phyloP scores from a whole-genome alignment of 2,329 filamentous ascomycete genomes.

The Macroventuria anomochaeta region DNA sequence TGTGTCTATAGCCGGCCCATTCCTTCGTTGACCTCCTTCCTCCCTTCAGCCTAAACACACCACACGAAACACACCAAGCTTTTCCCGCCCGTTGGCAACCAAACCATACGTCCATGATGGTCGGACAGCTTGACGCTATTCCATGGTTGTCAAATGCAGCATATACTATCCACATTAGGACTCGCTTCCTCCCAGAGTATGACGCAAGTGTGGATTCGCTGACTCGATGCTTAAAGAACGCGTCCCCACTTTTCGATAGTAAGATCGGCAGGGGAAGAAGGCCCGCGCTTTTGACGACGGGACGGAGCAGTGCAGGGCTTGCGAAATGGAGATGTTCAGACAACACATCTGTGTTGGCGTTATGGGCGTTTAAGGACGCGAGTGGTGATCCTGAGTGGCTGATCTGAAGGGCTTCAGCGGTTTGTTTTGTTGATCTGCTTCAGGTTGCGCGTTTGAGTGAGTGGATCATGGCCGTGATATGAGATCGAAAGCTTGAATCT shows the following conservation, averaged over 20 bases:
- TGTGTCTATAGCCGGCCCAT: not conserved
- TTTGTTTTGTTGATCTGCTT: conserved; percentile 2
- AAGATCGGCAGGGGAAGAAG: conserved; percentile 30
- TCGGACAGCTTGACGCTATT: conserved; percentile 8
- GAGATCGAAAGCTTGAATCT: conserved; percentile 9
- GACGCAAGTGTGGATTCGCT: conserved; percentile 16
- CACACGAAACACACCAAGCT: conserved; percentile 5
- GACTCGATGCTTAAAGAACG: conserved; percentile 3
- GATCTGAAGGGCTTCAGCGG: not conserved
- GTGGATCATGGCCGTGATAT: not conserved
- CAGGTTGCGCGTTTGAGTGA: not conserved
- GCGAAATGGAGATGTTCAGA: conserved; percentile 16
- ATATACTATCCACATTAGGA: not conserved
- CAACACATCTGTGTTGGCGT: conserved; percentile 3
- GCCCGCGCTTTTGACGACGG: conserved; percentile 3
- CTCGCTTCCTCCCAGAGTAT: conserved; percentile 12
- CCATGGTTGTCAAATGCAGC: conserved; percentile 3
- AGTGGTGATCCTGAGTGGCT: not conserved
- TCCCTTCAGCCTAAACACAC: conserved; percentile 3
- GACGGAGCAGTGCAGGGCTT: conserved; percentile 2
- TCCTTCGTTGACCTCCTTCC: not conserved
- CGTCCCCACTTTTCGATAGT: conserved; percentile 20
- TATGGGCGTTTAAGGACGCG: conserved; percentile 5
- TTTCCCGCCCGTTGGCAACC: conserved; percentile 4
- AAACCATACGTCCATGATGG: conserved; percentile 3